Evolutionary conservation across 2,329 filamentous ascomycete genomes (phyloP), one percentile per base, ranked within the genome.

Genomic region (Colletotrichum tabaci): DNA sequence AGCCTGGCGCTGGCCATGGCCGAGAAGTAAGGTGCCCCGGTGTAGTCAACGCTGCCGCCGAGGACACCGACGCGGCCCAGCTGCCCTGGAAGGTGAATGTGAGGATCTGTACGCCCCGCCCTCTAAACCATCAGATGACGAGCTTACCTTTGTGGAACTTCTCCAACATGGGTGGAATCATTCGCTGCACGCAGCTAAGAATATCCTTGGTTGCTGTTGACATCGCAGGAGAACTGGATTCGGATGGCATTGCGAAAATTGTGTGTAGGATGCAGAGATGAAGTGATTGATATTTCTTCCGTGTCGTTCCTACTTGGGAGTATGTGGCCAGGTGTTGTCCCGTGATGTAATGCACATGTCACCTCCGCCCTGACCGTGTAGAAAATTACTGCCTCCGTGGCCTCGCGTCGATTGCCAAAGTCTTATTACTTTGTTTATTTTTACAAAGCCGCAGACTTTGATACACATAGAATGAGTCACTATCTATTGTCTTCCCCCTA

Each of bases 1-100:
- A 98, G 84, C 78, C 93, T 91, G 57, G 96, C 96, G 75, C 94
- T 98, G 15, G 96, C 96, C 91, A 98, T 98, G 74, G 96, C 95
- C 23, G 96, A 98, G 84, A 99, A 99, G 84, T 98, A 99, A 15
- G 96, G 96, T 70, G 96, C 96, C 47, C 96, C 96, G 1, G 96
- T 98, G 81, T 98, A 99, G 83, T 98, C 96, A 80, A 96, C 92
- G 79, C 94, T 97, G 50, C 96, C 96, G 62, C 96, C 96, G 75
- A 99, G 96, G 70, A 99, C 96, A 63, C 91, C 96, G 64, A 99
- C 91, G 66, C 96, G 90, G 6, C 96, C 96, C 75, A 98, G 88
- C 83, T 98, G 96, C 71, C 96, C 96, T 97, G 76, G 5, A n/a
- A 42, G 56, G 0, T 0, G 16, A 69, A 5, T 10, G 53, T 65